Conservation (phyloP, 78 protist species). For the Speleostelium caveatum region DNA sequence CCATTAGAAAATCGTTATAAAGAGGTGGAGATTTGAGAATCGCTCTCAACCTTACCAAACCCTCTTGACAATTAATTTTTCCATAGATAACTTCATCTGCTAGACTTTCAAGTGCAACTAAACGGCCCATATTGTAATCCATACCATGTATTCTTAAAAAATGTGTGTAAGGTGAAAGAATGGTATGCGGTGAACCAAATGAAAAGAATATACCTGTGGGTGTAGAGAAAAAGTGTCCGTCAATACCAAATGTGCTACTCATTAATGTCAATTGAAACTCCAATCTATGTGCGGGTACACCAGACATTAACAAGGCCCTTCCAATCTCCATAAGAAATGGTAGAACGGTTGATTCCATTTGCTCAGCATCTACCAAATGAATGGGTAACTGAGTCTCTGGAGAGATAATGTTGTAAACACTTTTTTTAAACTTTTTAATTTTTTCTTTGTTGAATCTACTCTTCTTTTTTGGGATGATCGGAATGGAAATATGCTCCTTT, state of each 20-base stretch:
- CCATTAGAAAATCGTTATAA: constrained; percentile 27
- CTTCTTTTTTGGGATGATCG: constrained; percentile 22
- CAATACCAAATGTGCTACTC: constrained; percentile 58
- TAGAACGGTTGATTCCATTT: constrained; percentile 43
- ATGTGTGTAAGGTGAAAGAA: constrained; percentile 78
- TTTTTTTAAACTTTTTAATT: constrained; percentile 52
- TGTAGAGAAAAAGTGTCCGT: constrained; percentile 72
- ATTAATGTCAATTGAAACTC: constrained; percentile 67
- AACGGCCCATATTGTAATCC: constrained; percentile 65
- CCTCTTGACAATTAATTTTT: constrained; percentile 26
- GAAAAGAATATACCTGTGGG: constrained; percentile 77
- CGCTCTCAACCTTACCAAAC: constrained; percentile 14
- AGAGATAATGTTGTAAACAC: constrained; percentile 55
- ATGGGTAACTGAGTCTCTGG: constrained; percentile 60
- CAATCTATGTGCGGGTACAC: constrained; percentile 72
- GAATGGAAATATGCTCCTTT: not conserved
- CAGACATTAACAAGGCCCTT: constrained; percentile 67
- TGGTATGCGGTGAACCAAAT: constrained; percentile 78
- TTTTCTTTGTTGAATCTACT: constrained; percentile 48
- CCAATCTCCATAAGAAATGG: constrained; percentile 77
- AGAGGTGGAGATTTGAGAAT: constrained; percentile 40
- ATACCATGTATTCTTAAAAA: constrained; percentile 43
- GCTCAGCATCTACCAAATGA: constrained; percentile 40
- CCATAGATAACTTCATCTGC: constrained; percentile 73
- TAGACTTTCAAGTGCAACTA: constrained; percentile 16